Evolutionary conservation across 1,284 basidiomycete genomes (phyloP).

Genomic region (Tremellales sp.): DNA sequence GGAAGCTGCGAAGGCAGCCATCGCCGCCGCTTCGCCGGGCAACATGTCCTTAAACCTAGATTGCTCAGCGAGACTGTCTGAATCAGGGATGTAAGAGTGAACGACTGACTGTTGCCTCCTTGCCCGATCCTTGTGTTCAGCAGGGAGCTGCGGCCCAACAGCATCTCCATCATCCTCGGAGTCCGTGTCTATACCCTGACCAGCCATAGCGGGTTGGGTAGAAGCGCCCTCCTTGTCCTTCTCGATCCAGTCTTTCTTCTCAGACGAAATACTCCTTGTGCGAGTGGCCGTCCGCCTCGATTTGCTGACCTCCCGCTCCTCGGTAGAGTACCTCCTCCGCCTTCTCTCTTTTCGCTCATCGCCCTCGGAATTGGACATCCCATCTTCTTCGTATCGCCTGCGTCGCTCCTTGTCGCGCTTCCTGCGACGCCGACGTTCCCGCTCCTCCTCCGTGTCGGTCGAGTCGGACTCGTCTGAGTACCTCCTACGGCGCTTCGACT

Average conservation of each 20-base stretch:
- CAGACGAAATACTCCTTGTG: slow-evolving; percentile 50
- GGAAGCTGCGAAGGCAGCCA: slow-evolving; percentile 90
- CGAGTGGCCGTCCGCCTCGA: slow-evolving; percentile 6
- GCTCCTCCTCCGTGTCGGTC: slow-evolving; percentile 60
- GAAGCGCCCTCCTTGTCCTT: slow-evolving; percentile 25
- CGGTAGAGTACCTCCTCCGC: slow-evolving; percentile 48
- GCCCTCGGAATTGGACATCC: slow-evolving; percentile 3
- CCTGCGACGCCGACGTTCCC: slow-evolving; percentile 47
- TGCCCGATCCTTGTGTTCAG: slow-evolving; percentile 27
- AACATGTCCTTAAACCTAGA: slow-evolving; percentile 73
- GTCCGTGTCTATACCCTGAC: slow-evolving; percentile 6
- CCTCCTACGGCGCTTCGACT: slow-evolving; percentile 17
- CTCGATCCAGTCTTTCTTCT: slow-evolving; percentile 30
- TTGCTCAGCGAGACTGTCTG: slow-evolving; percentile 2
- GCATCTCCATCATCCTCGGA: slow-evolving; percentile 58
- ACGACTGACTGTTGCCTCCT: slow-evolving; percentile 18
- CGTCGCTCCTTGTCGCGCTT: slow-evolving; percentile 50
- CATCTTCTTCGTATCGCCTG: slow-evolving; percentile 21
- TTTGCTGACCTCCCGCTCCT: too few relatives aligned
- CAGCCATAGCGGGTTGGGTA: slow-evolving; percentile 16
- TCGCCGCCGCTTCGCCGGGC: slow-evolving; percentile 91
- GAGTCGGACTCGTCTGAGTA: slow-evolving; percentile 56
- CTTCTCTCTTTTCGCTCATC: slow-evolving; percentile 9
- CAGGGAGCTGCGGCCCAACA: slow-evolving; percentile 58
- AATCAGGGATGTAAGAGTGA: slow-evolving; percentile 13